These are phyloP conservation scores for Glycine soja DNA, from an alignment of 306 rosid species.

Conservation along the genomic window DNA sequence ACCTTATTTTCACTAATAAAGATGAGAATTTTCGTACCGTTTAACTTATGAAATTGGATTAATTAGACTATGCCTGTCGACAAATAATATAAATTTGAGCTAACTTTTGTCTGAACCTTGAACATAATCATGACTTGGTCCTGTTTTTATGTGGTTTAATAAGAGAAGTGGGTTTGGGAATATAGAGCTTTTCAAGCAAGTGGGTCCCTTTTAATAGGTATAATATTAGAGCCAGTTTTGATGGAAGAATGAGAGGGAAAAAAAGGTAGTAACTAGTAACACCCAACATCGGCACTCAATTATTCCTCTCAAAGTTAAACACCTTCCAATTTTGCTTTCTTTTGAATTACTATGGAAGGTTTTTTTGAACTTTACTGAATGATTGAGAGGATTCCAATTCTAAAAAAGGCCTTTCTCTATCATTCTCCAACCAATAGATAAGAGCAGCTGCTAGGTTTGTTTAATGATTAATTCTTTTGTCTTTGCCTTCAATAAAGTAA, in stretches of 20 bases:
- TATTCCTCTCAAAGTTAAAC: conserved; percentile 39
- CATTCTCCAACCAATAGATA: conserved; percentile 40
- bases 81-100: conserved; percentile 40
- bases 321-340: conserved; percentile 27
- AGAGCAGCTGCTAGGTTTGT: conserved; percentile 45
- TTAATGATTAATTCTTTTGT: conserved; percentile 37
- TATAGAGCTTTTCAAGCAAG: conserved; percentile 41
- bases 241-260: conserved; percentile 34
- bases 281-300: conserved; percentile 34
- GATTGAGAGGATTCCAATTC: conserved; percentile 30
- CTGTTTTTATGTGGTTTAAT: conserved; percentile 46
- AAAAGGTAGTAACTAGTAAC: conserved; percentile 5
- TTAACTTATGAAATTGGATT: conserved; percentile 19
- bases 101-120: conserved; percentile 43
- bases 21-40: not conserved
- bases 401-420: conserved; percentile 18
- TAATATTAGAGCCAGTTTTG: conserved; percentile 24
- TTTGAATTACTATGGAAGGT: conserved; percentile 29
- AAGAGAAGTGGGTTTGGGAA: conserved; percentile 51
- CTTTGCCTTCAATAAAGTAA: conserved; percentile 42
- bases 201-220: conserved; percentile 43
- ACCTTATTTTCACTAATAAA: not conserved
- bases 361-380: conserved; percentile 37
- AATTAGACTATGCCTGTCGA: conserved; percentile 30
- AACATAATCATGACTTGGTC: conserved; percentile 54